phyloP scores from a whole-genome alignment of 768 basidiomycete species.

The Kwoniella dendrophila region DNA sequence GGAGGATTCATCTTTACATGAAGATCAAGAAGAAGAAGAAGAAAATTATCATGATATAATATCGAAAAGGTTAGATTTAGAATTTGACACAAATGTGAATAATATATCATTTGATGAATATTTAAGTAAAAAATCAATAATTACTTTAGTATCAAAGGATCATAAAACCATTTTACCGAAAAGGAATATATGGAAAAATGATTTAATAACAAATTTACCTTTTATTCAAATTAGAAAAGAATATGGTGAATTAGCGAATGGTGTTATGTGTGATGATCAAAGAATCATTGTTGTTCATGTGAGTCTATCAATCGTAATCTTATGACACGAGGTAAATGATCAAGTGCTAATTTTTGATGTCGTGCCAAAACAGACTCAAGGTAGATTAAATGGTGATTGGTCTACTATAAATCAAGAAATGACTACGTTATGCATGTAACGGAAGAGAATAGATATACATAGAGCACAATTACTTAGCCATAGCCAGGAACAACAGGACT shows the following conservation, averaged over 20 bases:
- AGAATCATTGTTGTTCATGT: slow-evolving; percentile 43
- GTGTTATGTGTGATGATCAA: slow-evolving; percentile 53
- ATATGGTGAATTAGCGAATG: slow-evolving; percentile 38
- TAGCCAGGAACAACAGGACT: no score
- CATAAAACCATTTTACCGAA: slow-evolving; percentile 24
- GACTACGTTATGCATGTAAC: slow-evolving; percentile 42
- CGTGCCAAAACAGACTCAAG: slow-evolving; percentile 14
- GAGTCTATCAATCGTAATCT: slow-evolving; percentile 22
- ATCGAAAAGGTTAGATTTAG: no score
- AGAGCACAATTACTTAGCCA: no score
- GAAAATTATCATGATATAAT: no score
- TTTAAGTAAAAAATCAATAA: slow-evolving; percentile 3
- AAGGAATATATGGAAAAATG: slow-evolving; percentile 35
- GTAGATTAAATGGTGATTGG: slow-evolving; percentile 32
- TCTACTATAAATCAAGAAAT: slow-evolving; percentile 30
- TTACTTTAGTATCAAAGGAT: slow-evolving; percentile 15
- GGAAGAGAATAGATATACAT: no score
- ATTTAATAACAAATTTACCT: slow-evolving; percentile 30
- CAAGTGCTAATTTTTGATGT: no score
- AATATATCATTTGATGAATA: no score
- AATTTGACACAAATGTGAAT: no score
- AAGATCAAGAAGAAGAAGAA: not conserved
- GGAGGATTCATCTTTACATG: no score
- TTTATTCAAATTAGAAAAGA: slow-evolving; percentile 33
- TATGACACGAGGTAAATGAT: not conserved